These are phyloP conservation scores for Rhynchospora pubera DNA, from an alignment of 176 grass and related monocot species.

Conservation along the genomic window DNA sequence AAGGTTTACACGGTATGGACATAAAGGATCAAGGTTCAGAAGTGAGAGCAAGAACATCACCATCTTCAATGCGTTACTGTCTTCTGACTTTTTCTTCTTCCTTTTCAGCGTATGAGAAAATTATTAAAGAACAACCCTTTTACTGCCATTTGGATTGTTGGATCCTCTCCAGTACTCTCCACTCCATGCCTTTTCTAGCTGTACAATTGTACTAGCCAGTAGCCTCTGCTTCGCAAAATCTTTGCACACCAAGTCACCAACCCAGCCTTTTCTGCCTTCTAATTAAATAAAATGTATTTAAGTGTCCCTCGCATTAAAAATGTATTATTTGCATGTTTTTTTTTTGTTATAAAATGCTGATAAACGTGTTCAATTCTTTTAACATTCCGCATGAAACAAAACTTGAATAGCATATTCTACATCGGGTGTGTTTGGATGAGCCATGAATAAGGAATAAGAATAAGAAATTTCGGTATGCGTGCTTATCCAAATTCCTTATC, in stretches of 20 bases:
- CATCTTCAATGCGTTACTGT: background rate
- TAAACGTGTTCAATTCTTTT: too few species aligned
- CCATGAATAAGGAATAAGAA: too few species aligned
- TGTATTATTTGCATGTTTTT: too few species aligned
- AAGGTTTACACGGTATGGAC: background rate
- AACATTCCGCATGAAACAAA: too few species aligned
- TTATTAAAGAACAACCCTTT: background rate
- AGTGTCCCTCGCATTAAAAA: too few species aligned
- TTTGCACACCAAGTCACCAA: background rate
- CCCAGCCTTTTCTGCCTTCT: background rate
- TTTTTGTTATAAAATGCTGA: too few species aligned
- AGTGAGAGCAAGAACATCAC: background rate
- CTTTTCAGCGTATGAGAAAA: constrained; percentile 20
- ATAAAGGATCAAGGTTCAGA: too few species aligned
- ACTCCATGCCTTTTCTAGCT: background rate
- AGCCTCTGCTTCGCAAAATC: background rate
- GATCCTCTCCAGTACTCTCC: constrained; percentile 5
- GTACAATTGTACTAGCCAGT: background rate
- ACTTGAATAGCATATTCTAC: too few species aligned
- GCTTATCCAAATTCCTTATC: too few species aligned
- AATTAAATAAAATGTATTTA: background rate
- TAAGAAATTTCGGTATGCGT: too few species aligned
- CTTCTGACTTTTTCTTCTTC: constrained; percentile 16
- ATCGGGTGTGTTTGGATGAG: too few species aligned
- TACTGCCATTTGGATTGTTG: background rate